Percentiles rank a stretch among this genome's conserved stretches.
Conservation (phyloP, 2,329 filamentous ascomycete genomes). For the Sporothrix brunneoviolacea region DNA sequence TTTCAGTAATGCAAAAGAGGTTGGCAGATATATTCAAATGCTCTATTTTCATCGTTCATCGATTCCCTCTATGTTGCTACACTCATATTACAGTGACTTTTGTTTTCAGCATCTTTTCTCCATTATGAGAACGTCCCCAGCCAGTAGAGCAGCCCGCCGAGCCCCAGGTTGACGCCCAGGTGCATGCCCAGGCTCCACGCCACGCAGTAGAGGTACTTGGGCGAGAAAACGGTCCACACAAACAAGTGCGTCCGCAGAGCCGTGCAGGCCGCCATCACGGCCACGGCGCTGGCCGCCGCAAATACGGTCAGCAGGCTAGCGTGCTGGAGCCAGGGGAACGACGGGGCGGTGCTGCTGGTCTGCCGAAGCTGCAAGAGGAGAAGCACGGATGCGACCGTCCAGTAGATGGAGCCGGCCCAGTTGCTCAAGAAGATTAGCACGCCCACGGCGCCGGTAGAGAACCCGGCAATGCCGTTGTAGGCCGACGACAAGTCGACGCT, state of each 20-base stretch:
- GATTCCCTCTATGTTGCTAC: background rate
- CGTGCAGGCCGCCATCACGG: constrained; percentile 85
- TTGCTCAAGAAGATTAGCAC: constrained; percentile 80
- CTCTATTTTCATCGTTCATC: background rate
- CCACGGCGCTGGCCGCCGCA: constrained; percentile 54
- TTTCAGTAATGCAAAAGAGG: too few species aligned
- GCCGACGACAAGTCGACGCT: constrained; percentile 91
- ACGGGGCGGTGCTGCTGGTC: background rate
- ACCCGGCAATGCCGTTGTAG: constrained; percentile 83
- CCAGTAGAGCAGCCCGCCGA: constrained; percentile 54
- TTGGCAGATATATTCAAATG: constrained; percentile 4
- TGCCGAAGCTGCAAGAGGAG: constrained; percentile 34
- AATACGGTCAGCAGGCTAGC: constrained; percentile 64
- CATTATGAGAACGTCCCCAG: constrained; percentile 29
- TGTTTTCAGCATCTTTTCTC: background rate
- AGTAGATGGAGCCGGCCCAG: constrained; percentile 88
- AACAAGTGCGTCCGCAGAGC: constrained; percentile 82
- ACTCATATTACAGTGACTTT: background rate
- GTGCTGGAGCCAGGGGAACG: constrained; percentile 36
- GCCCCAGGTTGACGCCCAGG: constrained; percentile 60
- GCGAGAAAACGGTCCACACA: constrained; percentile 98
- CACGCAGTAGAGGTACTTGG: constrained; percentile 89
- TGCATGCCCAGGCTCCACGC: constrained; percentile 84
- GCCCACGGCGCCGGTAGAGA: constrained; percentile 75
- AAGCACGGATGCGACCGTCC: constrained; percentile 60